Evolutionary conservation across 805 yeast species (phyloP).

Genomic region (Barnettozyma californica): DNA sequence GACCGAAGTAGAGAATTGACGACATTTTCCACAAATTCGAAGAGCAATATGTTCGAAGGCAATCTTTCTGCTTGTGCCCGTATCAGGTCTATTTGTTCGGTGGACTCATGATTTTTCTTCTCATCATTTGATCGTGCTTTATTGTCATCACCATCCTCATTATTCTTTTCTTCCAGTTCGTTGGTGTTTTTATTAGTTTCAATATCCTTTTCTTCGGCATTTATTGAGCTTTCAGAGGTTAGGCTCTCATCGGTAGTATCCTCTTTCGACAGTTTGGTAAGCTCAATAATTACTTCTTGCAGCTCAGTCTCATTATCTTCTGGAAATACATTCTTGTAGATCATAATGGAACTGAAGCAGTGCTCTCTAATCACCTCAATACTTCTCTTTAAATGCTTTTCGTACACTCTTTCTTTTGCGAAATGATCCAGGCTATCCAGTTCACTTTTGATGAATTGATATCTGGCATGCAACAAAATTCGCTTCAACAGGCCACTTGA

Average conservation of each 20-base stretch:
- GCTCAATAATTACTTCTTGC: constrained; percentile 14
- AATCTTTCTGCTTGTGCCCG: constrained; percentile 9
- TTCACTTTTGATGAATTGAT: constrained; percentile 60
- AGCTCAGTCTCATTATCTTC: constrained; percentile 26
- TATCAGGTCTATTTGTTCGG: constrained; percentile 5
- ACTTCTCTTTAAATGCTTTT: constrained; percentile 67
- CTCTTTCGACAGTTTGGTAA: constrained; percentile 1
- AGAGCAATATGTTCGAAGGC: constrained; percentile 27
- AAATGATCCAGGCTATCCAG: constrained; percentile 53
- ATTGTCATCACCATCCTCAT: background rate
- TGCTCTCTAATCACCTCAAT: constrained; percentile 84
- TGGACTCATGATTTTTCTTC: background rate
- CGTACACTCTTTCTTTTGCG: constrained; percentile 42
- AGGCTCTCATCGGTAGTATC: background rate
- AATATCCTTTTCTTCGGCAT: background rate
- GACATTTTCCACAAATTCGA: constrained; percentile 33
- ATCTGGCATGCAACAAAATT: constrained; percentile 63
- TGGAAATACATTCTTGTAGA: constrained; percentile 59
- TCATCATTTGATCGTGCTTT: background rate
- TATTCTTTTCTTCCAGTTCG: constrained; percentile 19
- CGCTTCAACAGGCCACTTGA: constrained; percentile 38
- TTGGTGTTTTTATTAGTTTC: background rate
- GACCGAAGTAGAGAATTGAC: constrained; percentile 29
- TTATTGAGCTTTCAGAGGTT: constrained; percentile 6
- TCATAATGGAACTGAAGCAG: constrained; percentile 66